Base-by-base conservation (phyloP, 202 grass and related monocot genomes). In the Panicum hallii region DNA sequence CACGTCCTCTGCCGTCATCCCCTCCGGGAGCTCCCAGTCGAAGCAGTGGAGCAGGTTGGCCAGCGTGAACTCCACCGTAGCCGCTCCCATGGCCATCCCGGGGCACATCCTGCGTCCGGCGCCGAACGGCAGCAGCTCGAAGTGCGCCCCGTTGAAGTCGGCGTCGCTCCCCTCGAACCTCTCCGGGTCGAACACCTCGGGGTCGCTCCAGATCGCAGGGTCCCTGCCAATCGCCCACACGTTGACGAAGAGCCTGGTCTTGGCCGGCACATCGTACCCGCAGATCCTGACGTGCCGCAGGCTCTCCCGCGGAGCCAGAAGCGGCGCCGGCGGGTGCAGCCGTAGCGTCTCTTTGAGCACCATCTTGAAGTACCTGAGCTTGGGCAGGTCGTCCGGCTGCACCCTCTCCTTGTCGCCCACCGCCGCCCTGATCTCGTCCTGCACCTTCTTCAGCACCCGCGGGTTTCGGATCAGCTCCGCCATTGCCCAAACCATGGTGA, bases 91-190 rank as follows among this genome's bases (percentile, higher is more conserved):
- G 15, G 63, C 77, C 48, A 90, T 13, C 9, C 80, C 92, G 2
- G 87, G 87, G 78, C 92, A 94, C 36, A 90, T 83, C 67, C 89
- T 67, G 9, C 92, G 82, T 0, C 87, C 92, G 7, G 84, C 89
- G 6, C 92, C 89, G 30, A 94, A 91, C 4, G 87, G 87, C 19
- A 94, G 4, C 4, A 94, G 45, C 78, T 91, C 82, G 30, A 90
- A 90, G 17, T 80, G 82, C 12, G 67, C 19, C 1, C 86, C 86
- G 3, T 45, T 44, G 50, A 82, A 49, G 14, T 79, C 83, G 0
- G 82, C 56, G 0, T 17, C 61, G 0, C 45, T 77, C 1, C 5
- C 45, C 5, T 84, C 49, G 61, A 94, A 91, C 68, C 88, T 83
- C 15, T 81, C 90, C 7, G 90, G 84, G 4, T 72, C 2, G 14